Conservation (phyloP, 305 asterid species). For the Fraxinus sp. region DNA sequence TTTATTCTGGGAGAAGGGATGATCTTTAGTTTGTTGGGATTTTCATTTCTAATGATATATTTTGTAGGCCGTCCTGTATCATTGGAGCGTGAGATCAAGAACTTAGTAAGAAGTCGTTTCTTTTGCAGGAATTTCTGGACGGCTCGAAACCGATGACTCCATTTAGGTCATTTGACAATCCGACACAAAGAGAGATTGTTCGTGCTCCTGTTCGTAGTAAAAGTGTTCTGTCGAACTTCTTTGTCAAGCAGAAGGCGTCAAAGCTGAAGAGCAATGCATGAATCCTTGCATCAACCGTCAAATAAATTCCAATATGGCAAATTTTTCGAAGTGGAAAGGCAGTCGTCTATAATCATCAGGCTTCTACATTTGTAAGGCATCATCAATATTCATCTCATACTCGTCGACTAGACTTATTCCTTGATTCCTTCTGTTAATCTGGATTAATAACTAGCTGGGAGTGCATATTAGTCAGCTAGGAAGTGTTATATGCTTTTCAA, state of each 20-base stretch:
- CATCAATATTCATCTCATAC: not conserved
- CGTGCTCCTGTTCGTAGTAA: slow-evolving; percentile 43
- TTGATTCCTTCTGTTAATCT: slow-evolving; percentile 13
- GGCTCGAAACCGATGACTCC: slow-evolving; percentile 40
- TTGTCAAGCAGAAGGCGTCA: slow-evolving; percentile 43
- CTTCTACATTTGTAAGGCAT: not conserved
- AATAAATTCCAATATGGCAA: not conserved
- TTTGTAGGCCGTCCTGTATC: not conserved
- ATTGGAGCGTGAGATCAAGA: not conserved
- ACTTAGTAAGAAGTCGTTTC: not conserved
- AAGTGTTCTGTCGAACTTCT: slow-evolving; percentile 43
- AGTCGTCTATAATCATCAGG: slow-evolving; percentile 10
- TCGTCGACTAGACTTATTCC: slow-evolving; percentile 2
- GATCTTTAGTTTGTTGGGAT: not conserved
- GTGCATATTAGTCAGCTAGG: slow-evolving; percentile 21
- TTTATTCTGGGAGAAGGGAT: not conserved
- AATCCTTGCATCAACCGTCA: not conserved
- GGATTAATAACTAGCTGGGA: slow-evolving; percentile 30
- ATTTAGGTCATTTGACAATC: slow-evolving; percentile 40
- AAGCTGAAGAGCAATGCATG: slow-evolving; percentile 37
- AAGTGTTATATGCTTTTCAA: slow-evolving; percentile 7
- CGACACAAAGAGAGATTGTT: slow-evolving; percentile 25
- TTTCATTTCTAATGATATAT: not conserved
- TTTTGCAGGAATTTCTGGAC: slow-evolving; percentile 35
- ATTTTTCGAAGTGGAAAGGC: slow-evolving; percentile 1